Percentiles rank a stretch among this genome's conserved stretches.
These are phyloP conservation scores for Mycena galopus DNA, from an alignment of 768 basidiomycete species.

Conservation along the genomic window DNA sequence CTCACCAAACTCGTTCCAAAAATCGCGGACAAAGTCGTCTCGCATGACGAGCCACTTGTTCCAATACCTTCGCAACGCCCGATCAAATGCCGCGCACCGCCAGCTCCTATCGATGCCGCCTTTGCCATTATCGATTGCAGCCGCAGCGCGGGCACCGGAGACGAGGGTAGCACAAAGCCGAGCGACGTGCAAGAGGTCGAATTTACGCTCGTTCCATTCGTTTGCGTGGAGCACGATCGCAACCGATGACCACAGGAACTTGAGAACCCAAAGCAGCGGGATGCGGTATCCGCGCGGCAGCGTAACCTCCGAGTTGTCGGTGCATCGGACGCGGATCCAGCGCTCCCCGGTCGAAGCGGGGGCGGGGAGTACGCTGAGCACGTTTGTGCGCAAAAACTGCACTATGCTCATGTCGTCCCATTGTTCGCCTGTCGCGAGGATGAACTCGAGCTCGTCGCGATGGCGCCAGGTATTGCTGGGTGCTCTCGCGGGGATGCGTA, in stretches of 20 bases:
- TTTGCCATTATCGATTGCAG: constrained; percentile 11
- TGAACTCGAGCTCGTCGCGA: constrained; percentile 24
- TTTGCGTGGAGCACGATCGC: neutral
- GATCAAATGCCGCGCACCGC: constrained; percentile 57
- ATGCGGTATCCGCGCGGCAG: constrained; percentile 26
- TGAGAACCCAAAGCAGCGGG: constrained; percentile 19
- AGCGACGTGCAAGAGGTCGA: constrained; percentile 58
- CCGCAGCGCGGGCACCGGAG: constrained; percentile 47
- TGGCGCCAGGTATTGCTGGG: constrained; percentile 14
- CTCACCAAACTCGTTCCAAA: constrained; percentile 57
- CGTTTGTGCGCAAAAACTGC: neutral
- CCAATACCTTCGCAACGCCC: constrained; percentile 57
- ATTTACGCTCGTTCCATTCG: constrained; percentile 58
- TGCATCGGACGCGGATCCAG: neutral
- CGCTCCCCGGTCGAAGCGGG: neutral
- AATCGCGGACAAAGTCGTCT: constrained; percentile 53
- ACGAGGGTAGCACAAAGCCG: constrained; percentile 53
- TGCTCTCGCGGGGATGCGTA: neutral
- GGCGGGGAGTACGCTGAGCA: neutral
- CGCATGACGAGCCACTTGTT: constrained; percentile 55
- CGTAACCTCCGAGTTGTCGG: neutral
- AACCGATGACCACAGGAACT: constrained; percentile 11
- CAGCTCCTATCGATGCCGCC: constrained; percentile 49
- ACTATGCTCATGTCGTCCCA: constrained; percentile 16
- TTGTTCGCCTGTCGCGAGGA: neutral